Evolutionary conservation across 192 early-diverging fungal species (phyloP), one percentile per base, ranked within the genome.

Genomic region (Allomyces javanicus): DNA sequence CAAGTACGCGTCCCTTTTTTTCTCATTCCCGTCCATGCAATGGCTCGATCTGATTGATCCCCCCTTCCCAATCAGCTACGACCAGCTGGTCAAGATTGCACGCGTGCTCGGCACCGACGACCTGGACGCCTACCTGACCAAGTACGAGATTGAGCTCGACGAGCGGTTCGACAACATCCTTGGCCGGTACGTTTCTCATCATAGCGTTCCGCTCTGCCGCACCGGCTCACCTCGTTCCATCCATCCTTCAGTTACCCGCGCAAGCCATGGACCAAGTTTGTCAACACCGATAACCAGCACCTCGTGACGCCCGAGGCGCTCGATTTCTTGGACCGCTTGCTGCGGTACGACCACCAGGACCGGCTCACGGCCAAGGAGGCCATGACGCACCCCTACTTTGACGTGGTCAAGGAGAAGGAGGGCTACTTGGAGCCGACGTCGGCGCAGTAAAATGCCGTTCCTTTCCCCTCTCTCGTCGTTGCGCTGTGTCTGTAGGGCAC

Each of bases 21-120:
- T 25, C n/a, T 12, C 22, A 4, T 64, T 11, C 22, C 22, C 21
- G 1, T 63, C 14, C 1, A 10, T 14, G 14, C 14, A 10, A 26
- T 63, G 7, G 6, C 5, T 25, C 7, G 62, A 63, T 63, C 25
- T 9, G 7, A 6, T 10, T 63, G 5, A 6, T 86, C 40, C 91
- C 95, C 71, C 92, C 44, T 9, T 9, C 5, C 5, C 4, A 5
- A 58, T 96, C 78, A 97, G 97, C 76, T 89, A 93, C 76, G 96
- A 99, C 72, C 96, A 99, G 81, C 83, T 99, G 69, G 96, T 99
- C 63, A 93, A 94, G 76, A 99, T 99, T 74, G 94, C 93, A 63
- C 92, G 92, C 72, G 93, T 99, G 6, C 80, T 99, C 63, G 96
- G 96, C 7, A 99, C 96, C 25, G 93, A 99, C 69, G 93, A 95